phyloP scores from a whole-genome alignment of 139 green algal genomes.

The Eudorina sp. region DNA sequence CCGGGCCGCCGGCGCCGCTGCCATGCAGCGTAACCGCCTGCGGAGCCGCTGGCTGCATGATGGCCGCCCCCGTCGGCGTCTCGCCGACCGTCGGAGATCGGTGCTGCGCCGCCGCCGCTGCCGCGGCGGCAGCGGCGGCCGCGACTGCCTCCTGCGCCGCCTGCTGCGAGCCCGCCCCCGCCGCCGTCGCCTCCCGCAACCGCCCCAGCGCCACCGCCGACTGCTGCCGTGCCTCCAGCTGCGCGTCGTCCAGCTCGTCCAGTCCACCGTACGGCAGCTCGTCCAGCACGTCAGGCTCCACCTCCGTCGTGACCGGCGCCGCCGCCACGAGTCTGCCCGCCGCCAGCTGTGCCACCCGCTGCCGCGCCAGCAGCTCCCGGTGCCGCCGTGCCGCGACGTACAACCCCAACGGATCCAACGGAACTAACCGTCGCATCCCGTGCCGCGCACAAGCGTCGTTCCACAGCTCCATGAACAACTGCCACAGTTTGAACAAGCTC shows the following conservation, averaged over 20 bases:
- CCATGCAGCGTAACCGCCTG: background rate
- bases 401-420: slow-evolving; percentile 58
- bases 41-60: slow-evolving; percentile 33
- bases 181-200: background rate
- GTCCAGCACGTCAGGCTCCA: slow-evolving; percentile 22
- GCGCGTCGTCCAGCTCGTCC: background rate
- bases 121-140: background rate
- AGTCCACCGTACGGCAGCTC: background rate
- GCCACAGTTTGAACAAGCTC: slow-evolving; percentile 56
- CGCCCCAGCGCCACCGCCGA: background rate
- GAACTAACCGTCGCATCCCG: slow-evolving; percentile 52
- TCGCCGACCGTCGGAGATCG: slow-evolving; percentile 10
- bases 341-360: slow-evolving; percentile 27
- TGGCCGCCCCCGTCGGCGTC: slow-evolving; percentile 28
- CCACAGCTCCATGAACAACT: slow-evolving; percentile 63
- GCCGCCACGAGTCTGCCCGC: slow-evolving; percentile 31
- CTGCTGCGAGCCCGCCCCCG: background rate
- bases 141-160: background rate
- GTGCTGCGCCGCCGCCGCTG: background rate
- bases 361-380: slow-evolving; percentile 17
- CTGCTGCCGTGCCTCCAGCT: background rate
- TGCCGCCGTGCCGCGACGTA: slow-evolving; percentile 54
- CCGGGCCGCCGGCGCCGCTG: background rate
- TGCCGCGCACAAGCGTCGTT: slow-evolving; percentile 57
- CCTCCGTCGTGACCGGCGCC: slow-evolving; percentile 1